Conservation (phyloP, 768 basidiomycete species). For the Pleurotus ostreatus region DNA sequence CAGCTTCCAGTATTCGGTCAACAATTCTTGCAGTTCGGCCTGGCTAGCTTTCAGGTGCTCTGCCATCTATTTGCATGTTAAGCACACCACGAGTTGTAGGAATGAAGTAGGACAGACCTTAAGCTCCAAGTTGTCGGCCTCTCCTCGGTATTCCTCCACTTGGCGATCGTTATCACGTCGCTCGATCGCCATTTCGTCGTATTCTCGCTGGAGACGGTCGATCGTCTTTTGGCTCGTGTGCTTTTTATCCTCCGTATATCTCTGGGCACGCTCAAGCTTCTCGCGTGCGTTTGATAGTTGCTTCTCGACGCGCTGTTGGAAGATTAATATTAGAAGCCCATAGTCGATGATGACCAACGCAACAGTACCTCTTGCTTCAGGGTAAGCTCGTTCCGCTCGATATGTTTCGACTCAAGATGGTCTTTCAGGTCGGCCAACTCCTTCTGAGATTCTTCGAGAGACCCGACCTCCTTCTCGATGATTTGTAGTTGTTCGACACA, state of each 20-base stretch:
- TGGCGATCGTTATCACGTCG: constrained; percentile 76
- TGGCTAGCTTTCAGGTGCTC: constrained; percentile 75
- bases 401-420: constrained; percentile 65
- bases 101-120: constrained; percentile 39
- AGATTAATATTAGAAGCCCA: neutral
- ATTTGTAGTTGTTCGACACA: constrained; percentile 76
- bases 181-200: constrained; percentile 73
- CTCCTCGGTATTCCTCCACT: constrained; percentile 68
- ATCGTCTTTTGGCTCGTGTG: constrained; percentile 68
- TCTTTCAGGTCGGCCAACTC: constrained; percentile 66
- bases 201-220: constrained; percentile 72
- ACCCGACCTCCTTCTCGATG: constrained; percentile 61
- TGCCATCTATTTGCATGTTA: constrained; percentile 47
- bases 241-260: constrained; percentile 78
- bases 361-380: constrained; percentile 61
- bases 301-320: constrained; percentile 66
- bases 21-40: constrained; percentile 72
- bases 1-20: constrained; percentile 81
- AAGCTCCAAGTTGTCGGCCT: constrained; percentile 64
- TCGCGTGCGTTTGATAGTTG: constrained; percentile 80
- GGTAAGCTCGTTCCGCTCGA: constrained; percentile 67
- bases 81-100: neutral
- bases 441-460: constrained; percentile 63
- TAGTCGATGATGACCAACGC: neutral
- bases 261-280: constrained; percentile 75